phyloP scores from a whole-genome alignment of 768 basidiomycete species.

The Podaxis sp. region DNA sequence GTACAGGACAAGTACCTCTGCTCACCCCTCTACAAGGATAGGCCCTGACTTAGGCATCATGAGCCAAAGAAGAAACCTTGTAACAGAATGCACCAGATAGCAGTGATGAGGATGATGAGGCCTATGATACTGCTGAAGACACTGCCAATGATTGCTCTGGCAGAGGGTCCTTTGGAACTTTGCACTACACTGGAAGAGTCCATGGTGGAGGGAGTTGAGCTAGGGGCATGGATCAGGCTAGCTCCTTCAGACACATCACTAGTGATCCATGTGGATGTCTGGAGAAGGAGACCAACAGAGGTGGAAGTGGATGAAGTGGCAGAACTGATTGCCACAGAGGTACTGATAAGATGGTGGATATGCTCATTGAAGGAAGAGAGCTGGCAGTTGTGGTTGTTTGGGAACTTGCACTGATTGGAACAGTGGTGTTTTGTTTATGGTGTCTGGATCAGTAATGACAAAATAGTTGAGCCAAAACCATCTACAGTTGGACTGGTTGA shows the following conservation, averaged over 20 bases:
- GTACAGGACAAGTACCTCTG: no score
- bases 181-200: background rate
- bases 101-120: background rate
- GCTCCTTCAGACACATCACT: background rate
- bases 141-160: background rate
- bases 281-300: background rate
- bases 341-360: background rate
- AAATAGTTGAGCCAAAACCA: conserved; percentile 7
- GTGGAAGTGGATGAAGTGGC: background rate
- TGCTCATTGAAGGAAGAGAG: background rate
- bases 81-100: conserved; percentile 2
- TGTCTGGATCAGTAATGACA: background rate
- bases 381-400: background rate
- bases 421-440: background rate
- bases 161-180: background rate
- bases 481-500: conserved; percentile 1
- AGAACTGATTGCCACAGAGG: background rate
- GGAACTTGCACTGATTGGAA: background rate
- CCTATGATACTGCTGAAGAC: background rate
- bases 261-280: background rate
- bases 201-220: background rate
- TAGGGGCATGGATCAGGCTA: background rate
- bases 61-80: no score
- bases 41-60: no score
- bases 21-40: no score